Evolutionary conservation across 1,284 basidiomycete species (phyloP), one percentile per base, ranked within the genome.

Genomic region (Sanghuangporus baumii): DNA sequence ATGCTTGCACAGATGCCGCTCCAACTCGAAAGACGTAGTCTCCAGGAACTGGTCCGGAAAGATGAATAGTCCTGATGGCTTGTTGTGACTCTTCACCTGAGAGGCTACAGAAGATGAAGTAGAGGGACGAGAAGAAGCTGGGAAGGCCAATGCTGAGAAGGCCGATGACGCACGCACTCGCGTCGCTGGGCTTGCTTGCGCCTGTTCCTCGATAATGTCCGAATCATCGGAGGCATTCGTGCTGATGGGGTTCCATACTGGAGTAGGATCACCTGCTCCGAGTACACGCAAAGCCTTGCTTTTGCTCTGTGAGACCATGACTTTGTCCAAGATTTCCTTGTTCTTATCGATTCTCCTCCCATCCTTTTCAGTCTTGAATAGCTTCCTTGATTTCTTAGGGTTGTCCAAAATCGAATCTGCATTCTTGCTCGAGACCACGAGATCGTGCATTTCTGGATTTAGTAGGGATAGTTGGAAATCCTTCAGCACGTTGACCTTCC

Each of bases 1-100:
- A 68, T 86, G 78, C 71, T 84, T 85, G 73, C 81, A 84, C 8
- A 83, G 78, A 67, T 89, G 85, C 81, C 86, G 83, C 74, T 90
- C 87, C 48, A 89, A 74, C 69, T 88, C 87, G 2, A 71, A 68
- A 9, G 86, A 78, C 0, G 76, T 63, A 67, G 87, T 76, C 1
- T 85, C 81, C 52, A 89, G 76, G 69, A 86, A 86, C 4, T 67
- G 63, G 60, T 70, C 56, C 57, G 60, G 61, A 60, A 56, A 43
- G 57, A 62, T 6, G 67, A 71, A 41, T 60, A 66, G 41, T n/a
- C 68, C 59, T 59, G 61, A 16, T 84, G 70, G 9, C 83, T 83
- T 9, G 82, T 57, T 52, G 12, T 37, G 14, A 36, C 37, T 23
- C 31, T 43, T 34, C 9, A 31, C 16, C 18, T 40, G 34, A 26